Evolutionary conservation across 768 basidiomycete genomes (phyloP).

Genomic region (Hydnomerulius pinastri): DNA sequence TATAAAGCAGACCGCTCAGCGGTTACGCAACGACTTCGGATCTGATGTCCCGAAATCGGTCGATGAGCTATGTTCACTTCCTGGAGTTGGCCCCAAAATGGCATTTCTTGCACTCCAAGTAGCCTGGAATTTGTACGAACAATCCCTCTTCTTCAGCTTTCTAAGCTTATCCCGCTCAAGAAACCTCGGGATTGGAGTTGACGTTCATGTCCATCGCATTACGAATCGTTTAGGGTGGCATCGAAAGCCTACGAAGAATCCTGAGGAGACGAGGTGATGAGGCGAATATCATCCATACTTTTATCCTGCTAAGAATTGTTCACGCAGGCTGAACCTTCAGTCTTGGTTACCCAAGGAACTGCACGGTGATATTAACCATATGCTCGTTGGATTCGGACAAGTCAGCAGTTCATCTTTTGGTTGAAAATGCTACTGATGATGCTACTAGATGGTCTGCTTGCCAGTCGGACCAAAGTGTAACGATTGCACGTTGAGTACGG

Average conservation of each 20-base stretch:
- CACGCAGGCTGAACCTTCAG: constrained; percentile 66
- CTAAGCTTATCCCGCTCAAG: constrained; percentile 37
- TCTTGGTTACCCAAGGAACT: constrained; percentile 81
- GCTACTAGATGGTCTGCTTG: constrained; percentile 59
- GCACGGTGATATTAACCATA: constrained; percentile 73
- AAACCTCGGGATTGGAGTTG: constrained; percentile 91
- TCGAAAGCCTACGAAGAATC: constrained; percentile 74
- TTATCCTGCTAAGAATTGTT: neutral
- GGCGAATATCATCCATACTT: neutral
- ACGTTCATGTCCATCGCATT: constrained; percentile 95
- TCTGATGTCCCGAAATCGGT: constrained; percentile 89
- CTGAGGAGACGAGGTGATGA: constrained; percentile 81
- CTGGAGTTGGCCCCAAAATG: constrained; percentile 97
- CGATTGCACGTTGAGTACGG: constrained; percentile 55
- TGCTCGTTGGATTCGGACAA: constrained; percentile 87
- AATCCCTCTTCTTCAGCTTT: neutral
- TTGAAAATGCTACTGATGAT: neutral
- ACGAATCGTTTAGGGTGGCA: constrained; percentile 96
- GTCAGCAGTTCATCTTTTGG: constrained; percentile 35
- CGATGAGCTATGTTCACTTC: constrained; percentile 83
- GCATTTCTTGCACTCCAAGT: constrained; percentile 82
- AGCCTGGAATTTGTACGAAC: constrained; percentile 77
- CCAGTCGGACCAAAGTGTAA: constrained; percentile 68
- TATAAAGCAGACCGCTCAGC: constrained; percentile 70
- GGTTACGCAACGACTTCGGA: constrained; percentile 68